Conservation (phyloP, 176 grass and related monocot species). For the Oryza meridionalis region DNA sequence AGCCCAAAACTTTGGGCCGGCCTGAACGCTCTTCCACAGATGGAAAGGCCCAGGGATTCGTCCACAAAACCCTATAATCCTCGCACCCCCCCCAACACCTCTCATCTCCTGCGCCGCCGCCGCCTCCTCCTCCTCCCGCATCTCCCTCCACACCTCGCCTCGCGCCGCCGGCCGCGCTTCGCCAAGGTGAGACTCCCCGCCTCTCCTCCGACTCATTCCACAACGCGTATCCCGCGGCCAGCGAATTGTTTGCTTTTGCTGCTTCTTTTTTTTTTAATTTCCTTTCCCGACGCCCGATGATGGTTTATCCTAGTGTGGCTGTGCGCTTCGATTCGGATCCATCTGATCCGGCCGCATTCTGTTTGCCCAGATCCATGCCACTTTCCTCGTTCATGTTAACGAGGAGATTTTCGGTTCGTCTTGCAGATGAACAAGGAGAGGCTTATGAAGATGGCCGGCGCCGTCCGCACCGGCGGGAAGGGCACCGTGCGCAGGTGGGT, state of each 20-base stretch:
- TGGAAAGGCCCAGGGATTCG: too few species aligned
- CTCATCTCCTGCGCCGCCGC: conserved; percentile 40
- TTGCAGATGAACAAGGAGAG: conserved; percentile 85
- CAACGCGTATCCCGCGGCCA: not conserved
- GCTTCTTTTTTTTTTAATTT: not conserved
- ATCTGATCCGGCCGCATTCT: not conserved
- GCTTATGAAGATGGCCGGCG: conserved; percentile 90
- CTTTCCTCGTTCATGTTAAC: too few species aligned
- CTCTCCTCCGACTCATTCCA: not conserved
- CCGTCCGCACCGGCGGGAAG: conserved; percentile 86
- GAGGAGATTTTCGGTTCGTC: not conserved
- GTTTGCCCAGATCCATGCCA: not conserved
- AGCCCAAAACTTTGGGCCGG: too few species aligned
- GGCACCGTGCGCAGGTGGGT: conserved; percentile 82
- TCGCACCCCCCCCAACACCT: conserved; percentile 1
- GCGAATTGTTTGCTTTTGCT: not conserved
- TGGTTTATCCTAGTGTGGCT: too few species aligned
- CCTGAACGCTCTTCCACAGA: too few species aligned
- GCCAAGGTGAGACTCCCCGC: conserved; percentile 36
- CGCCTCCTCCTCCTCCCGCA: not conserved
- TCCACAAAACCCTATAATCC: conserved; percentile 46
- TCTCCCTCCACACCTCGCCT: not conserved
- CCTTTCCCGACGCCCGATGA: too few species aligned
- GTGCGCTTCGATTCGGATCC: not conserved
- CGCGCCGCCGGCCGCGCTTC: conserved; percentile 12